These are phyloP conservation scores for Vanrija sp. DNA, from an alignment of 1,284 basidiomycete species.

Conservation along the genomic window DNA sequence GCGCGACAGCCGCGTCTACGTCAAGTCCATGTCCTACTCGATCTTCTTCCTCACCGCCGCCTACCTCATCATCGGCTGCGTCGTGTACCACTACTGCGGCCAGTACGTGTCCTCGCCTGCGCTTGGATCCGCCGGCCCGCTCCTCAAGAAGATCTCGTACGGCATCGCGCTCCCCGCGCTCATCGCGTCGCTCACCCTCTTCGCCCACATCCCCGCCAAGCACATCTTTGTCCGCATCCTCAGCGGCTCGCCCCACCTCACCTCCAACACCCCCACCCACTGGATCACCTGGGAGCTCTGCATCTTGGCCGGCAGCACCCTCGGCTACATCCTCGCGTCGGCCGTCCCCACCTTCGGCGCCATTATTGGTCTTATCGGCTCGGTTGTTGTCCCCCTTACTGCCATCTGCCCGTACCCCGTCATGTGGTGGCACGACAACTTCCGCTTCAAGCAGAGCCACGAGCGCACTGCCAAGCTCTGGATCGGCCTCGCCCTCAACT, in stretches of 20 bases:
- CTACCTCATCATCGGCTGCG: slow-evolving; percentile 17
- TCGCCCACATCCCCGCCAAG: slow-evolving; percentile 51
- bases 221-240: slow-evolving; percentile 61
- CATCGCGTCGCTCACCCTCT: slow-evolving; percentile 19
- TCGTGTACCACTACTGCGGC: slow-evolving; percentile 1
- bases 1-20: slow-evolving; percentile 26
- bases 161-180: slow-evolving; percentile 37
- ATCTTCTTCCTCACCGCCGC: slow-evolving; percentile 20
- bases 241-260: slow-evolving; percentile 56
- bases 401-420: slow-evolving; percentile 11
- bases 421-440: slow-evolving; percentile 31
- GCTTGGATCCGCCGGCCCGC: slow-evolving; percentile 38
- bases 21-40: slow-evolving; percentile 23
- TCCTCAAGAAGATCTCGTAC: slow-evolving; percentile 40
- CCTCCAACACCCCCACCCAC: slow-evolving; percentile 57
- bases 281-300: slow-evolving; percentile 57
- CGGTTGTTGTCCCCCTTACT: slow-evolving; percentile 9
- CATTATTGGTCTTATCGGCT: slow-evolving; percentile 21
- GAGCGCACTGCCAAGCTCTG: neutral
- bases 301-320: slow-evolving; percentile 28
- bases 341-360: slow-evolving; percentile 14
- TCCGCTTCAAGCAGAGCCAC: slow-evolving; percentile 3
- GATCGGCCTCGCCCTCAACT: neutral
- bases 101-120: slow-evolving; percentile 26
- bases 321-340: slow-evolving; percentile 6